Base-by-base conservation (phyloP, 23 red algal genomes). In the Agarophyton chilense region DNA sequence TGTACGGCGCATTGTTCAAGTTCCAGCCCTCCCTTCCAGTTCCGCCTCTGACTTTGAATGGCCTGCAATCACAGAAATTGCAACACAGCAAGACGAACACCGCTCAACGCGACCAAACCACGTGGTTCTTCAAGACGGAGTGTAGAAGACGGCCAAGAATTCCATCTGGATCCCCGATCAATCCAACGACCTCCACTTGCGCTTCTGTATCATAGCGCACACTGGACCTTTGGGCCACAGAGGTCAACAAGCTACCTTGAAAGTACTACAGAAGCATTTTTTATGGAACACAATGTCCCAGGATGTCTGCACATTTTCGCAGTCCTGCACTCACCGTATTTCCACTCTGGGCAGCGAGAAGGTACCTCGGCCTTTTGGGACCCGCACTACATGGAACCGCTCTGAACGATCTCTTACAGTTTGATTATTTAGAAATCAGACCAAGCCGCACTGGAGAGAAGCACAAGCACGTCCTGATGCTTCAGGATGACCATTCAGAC, bases 381-480 rank as follows among this genome's bases (percentile, higher is more conserved):
- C 36, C 14, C 4, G 44, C 68, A 5, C 5, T 74, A 5, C 68
- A 74, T 74, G 68, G n/a, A 36, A 74, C 68, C 34, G 21, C 6
- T 7, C 68, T 24, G 10, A 74, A 74, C 8, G 39, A 74, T 43
- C 39, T 74, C 26, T 12, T 74, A 8, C 68, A 74, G 36, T 74
- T 74, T 38, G 9, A 74, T 19, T 74, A 46, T 19, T 10, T 74
- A 5, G 6, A 74, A 25, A 10, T 74, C 13, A n/a, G 68, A n/a
- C 68, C 28, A 36, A 38, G 28, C 34, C 6, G 21, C 7, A 50
- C 21, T 40, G 36, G 39, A 7, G 19, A 36, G 8, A 74, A 74
- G 68, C n/a, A n/a, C n/a, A n/a, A n/a, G n/a, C 34, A 74, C 21
- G 34, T 74, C n/a, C 44, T 74, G 8, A 50, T 74, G 21, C 68